Conservation (phyloP, 192 early-diverging fungal species). For the Coemansia sp. region DNA sequence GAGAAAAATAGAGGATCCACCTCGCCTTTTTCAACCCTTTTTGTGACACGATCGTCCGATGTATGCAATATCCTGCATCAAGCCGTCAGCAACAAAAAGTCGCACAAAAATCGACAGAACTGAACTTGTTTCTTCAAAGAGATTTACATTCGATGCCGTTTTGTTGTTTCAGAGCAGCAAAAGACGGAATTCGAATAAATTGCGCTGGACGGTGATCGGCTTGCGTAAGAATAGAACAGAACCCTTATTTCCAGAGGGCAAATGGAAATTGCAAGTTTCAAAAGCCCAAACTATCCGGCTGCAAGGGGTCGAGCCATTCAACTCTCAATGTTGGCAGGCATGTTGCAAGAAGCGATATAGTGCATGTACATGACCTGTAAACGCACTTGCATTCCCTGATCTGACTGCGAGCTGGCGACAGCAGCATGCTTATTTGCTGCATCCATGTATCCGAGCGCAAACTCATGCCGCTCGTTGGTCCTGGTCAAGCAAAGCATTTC, state of each 20-base stretch:
- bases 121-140: slow-evolving; percentile 1
- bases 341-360: neutral
- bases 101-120: neutral
- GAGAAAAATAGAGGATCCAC: neutral
- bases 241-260: neutral
- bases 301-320: slow-evolving; percentile 1
- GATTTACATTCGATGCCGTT: neutral
- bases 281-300: neutral
- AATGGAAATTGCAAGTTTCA: neutral
- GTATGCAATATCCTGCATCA: neutral
- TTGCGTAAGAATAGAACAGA: too few relatives aligned
- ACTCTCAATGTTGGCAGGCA: neutral
- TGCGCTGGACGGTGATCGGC: neutral
- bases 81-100: neutral
- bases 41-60: neutral
- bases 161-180: neutral
- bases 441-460: slow-evolving; percentile 4
- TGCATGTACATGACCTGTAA: neutral
- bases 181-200: neutral
- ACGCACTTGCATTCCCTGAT: neutral
- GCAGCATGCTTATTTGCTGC: slow-evolving; percentile 1
- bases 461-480: neutral
- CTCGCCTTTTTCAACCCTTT: neutral
- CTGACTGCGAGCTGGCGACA: neutral
- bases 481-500: neutral